Evolutionary conservation across 352 stramenopile species (phyloP), one percentile per base, ranked within the genome.

Genomic region (Pseudoperonospora humuli): DNA sequence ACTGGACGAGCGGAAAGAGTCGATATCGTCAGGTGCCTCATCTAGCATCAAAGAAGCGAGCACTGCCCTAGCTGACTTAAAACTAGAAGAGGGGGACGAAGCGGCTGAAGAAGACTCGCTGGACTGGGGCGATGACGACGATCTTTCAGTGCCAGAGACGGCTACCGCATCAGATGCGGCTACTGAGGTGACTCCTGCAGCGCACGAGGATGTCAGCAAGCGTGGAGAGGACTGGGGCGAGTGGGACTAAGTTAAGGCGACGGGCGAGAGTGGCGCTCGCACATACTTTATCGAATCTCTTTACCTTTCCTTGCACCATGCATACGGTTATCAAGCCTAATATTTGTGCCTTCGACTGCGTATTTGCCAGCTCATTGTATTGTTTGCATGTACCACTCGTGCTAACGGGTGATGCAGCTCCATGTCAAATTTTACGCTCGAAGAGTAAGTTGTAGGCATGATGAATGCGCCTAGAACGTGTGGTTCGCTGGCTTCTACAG

Each of bases 121-220:
- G 3, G 69, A 84, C 52, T 86, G 75, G 71, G 75, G 71, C 17
- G 75, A 86, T 19, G 69, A 84, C 43, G 69, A 72, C 15, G 61
- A 76, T 43, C 25, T 68, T 3, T 25, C 54, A 8, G 56, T 58
- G 2, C 41, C 54, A 21, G 50, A 69, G 35, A 14, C 45, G 17
- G 58, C 58, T 1, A 45, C 39, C 9, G 23, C 19, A 24, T 25
- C 26, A 21, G 44, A 61, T 31, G 27, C 24, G 26, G 19, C 18
- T 7, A 11, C 53, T 6, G 48, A 66, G 18, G 21, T 38, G 42
- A 50, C 47, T 0, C 21, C 46, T 17, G 41, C 37, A 36, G 40
- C 44, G 20, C 56, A 67, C 18, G 52, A 71, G 33, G 54, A 75
- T 19, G 47, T 28, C 31, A 67, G 58, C 49, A 75, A 65, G 44